Base-by-base conservation (phyloP, 2,329 filamentous ascomycete species). In the Apiospora marii region DNA sequence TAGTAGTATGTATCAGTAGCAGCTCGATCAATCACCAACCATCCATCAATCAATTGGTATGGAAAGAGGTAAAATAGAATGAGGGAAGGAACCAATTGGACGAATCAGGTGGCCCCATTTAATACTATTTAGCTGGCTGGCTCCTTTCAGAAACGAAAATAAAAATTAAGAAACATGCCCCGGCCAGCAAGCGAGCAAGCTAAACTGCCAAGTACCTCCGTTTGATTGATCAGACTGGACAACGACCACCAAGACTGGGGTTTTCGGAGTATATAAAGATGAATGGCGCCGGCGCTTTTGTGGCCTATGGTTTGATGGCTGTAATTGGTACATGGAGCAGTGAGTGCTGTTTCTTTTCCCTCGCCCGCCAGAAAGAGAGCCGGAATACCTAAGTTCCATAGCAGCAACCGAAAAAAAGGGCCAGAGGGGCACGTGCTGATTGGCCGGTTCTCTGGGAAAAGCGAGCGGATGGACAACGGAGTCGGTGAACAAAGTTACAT, bases 401-500 rank as follows among this genome's bases (percentile, higher is more conserved):
- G 22, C 41, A 41, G 58, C 19, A 64, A 64, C 6, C 61, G 71
- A 58, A 69, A 72, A 72, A 64, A 64, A 37, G 70, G 16, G 46
- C 49, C 49, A 61, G 64, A 41, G 37, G 37, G 72, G 71, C 72
- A 72, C 71, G 71, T 70, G 69, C n/a, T 37, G 44, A 30, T 68
- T 68, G 64, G 64, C 34, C 34, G 64, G 34, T 19, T 19, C 43
- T 12, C 67, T 34, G 67, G 67, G 41, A 46, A 22, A 68, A 68
- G 41, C 41, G 44, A 68, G 67, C 71, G 74, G 75, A 74, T 74
- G 77, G 76, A 80, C 79, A 78, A 81, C 76, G 78, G 82, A 84
- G 84, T 85, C 84, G 84, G 84, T 85, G 83, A 85, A 81, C 76
- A 76, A 78, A 70, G 77, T 34, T 61, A 61, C 53, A 61, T 61